A percentile compares a stretch with the other conserved stretches of the same genome.
phyloP scores from a whole-genome alignment of 495 filamentous ascomycete genomes.

The Penicillium bovifimosum region DNA sequence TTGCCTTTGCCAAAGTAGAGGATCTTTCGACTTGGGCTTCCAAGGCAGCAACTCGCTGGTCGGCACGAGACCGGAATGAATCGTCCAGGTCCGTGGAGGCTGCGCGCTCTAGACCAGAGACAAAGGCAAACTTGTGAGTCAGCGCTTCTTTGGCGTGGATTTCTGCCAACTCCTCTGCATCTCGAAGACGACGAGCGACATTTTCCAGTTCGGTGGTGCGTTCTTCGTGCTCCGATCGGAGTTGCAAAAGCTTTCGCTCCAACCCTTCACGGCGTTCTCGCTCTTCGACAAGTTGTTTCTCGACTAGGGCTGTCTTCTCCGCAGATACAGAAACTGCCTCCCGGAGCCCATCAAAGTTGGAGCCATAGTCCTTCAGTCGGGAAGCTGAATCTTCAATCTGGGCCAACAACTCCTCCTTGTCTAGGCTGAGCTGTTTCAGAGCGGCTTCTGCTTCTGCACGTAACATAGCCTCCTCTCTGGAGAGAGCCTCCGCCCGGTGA shows the following conservation, averaged over 20 bases:
- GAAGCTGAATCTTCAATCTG: slow-evolving; percentile 62
- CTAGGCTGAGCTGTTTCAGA: slow-evolving; percentile 66
- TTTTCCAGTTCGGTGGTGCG: slow-evolving; percentile 74
- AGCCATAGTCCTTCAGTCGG: slow-evolving; percentile 64
- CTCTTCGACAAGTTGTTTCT: slow-evolving; percentile 82
- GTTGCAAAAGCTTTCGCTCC: slow-evolving; percentile 72
- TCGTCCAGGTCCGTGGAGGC: slow-evolving; percentile 41
- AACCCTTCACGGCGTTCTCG: slow-evolving; percentile 65
- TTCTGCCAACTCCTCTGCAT: slow-evolving; percentile 88
- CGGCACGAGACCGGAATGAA: slow-evolving; percentile 50
- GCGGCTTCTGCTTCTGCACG: slow-evolving; percentile 69
- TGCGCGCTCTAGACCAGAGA: slow-evolving; percentile 70
- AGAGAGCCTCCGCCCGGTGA: slow-evolving; percentile 65
- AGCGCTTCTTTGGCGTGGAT: slow-evolving; percentile 81
- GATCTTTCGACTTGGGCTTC: slow-evolving; percentile 75
- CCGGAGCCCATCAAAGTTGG: slow-evolving; percentile 66
- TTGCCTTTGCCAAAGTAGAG: slow-evolving; percentile 73
- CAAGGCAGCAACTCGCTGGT: slow-evolving; percentile 71
- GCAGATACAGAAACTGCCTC: slow-evolving; percentile 73
- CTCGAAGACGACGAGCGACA: slow-evolving; percentile 64
- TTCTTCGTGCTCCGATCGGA: slow-evolving; percentile 82
- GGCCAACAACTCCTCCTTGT: slow-evolving; percentile 74
- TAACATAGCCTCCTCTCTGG: slow-evolving; percentile 70
- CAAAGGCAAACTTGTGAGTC: slow-evolving; percentile 75
- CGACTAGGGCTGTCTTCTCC: slow-evolving; percentile 67